Percentiles rank a stretch among this genome's conserved stretches.
Evolutionary conservation across 768 basidiomycete species (phyloP).

Genomic region (Lactarius pseudohatsudake): DNA sequence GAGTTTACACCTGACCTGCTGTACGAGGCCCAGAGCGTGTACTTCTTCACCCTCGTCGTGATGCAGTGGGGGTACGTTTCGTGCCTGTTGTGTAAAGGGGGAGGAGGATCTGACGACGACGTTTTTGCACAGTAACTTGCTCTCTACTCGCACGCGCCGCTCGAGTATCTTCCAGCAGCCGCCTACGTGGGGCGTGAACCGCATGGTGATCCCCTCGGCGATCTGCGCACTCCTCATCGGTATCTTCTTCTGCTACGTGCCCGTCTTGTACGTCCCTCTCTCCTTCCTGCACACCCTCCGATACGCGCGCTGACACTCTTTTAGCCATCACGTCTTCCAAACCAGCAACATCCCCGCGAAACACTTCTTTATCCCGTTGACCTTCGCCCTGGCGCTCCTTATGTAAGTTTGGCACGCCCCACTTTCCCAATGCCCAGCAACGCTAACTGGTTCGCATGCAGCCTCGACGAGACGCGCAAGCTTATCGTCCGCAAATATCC

Average conservation of each 20-base stretch:
- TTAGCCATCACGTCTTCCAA: constrained; percentile 47
- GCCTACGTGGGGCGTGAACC: constrained; percentile 46
- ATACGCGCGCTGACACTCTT: neutral
- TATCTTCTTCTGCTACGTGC: constrained; percentile 44
- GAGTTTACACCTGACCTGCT: too few relatives aligned
- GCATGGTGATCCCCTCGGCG: constrained; percentile 45
- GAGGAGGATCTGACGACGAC: neutral
- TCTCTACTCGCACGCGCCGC: constrained; percentile 54
- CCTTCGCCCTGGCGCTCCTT: constrained; percentile 39
- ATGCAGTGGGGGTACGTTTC: constrained; percentile 53
- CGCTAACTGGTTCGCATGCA: neutral
- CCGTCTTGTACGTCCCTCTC: constrained; percentile 39
- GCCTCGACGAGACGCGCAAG: constrained; percentile 29
- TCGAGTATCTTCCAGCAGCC: constrained; percentile 57
- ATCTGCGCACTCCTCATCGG: constrained; percentile 44
- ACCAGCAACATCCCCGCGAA: constrained; percentile 46
- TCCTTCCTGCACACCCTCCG: neutral
- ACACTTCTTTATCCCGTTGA: constrained; percentile 53
- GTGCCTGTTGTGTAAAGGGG: neutral
- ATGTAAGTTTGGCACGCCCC: constrained; percentile 25
- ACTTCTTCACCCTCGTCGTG: constrained; percentile 51
- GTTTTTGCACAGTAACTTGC: constrained; percentile 39
- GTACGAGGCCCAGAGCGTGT: constrained; percentile 52
- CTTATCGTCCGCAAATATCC: constrained; percentile 24
- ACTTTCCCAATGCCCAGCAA: neutral